Percentiles rank a stretch among this genome's conserved stretches.
Conservation (phyloP, 2,329 filamentous ascomycete genomes). For the Colletotrichum lindemuthianum region DNA sequence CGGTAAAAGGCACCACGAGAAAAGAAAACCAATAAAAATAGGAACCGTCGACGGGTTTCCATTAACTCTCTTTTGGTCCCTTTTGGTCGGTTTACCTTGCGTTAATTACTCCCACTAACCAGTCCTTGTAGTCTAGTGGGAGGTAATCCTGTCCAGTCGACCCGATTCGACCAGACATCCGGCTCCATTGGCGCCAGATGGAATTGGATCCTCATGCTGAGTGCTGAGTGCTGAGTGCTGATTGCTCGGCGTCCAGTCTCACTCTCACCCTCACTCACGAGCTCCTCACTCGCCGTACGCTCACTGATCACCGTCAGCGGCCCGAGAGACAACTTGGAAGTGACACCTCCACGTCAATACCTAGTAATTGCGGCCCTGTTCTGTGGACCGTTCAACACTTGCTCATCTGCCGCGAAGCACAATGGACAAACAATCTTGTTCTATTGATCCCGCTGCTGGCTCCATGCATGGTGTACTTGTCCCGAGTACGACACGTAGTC, state of each 20-base stretch:
- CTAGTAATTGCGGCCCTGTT: constrained; percentile 18
- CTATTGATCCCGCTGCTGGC: background rate
- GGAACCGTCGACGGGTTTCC: constrained; percentile 16
- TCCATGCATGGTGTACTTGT: background rate
- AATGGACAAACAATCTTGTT: constrained; percentile 3
- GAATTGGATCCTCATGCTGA: constrained; percentile 12
- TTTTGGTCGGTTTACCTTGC: constrained; percentile 20
- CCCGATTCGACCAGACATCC: constrained; percentile 12
- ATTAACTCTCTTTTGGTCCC: constrained; percentile 33
- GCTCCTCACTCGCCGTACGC: no score
- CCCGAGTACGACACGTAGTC: no score
- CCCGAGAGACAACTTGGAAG: no score
- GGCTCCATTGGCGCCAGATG: constrained; percentile 10
- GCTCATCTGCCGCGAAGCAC: constrained; percentile 18
- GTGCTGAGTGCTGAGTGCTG: no score
- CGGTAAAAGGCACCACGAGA: background rate
- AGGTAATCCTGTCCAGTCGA: background rate
- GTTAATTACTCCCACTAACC: constrained; percentile 18
- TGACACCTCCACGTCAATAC: background rate
- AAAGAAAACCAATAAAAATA: constrained; percentile 26
- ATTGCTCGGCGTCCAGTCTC: background rate
- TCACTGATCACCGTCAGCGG: background rate
- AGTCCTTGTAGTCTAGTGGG: background rate
- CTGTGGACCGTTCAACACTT: constrained; percentile 19
- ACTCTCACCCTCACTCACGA: background rate